These are phyloP conservation scores for Incumbomyces delicatus DNA, from an alignment of 2,329 filamentous ascomycete species.

Conservation along the genomic window DNA sequence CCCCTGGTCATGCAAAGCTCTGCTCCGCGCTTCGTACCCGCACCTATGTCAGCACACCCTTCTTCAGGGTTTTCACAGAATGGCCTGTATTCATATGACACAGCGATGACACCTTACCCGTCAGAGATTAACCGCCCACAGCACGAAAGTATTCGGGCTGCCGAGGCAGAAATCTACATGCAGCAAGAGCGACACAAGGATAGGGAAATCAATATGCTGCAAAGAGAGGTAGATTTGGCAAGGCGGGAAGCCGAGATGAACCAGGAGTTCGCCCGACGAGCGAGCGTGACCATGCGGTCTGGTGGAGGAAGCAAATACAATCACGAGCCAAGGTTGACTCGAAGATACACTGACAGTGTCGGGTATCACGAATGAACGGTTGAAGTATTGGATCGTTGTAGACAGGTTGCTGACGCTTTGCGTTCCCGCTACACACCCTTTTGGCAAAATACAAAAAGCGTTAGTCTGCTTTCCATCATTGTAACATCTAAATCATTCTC, in stretches of 20 bases:
- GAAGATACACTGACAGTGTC: slow-evolving; percentile 1
- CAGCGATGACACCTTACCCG: neutral
- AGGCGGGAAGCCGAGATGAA: slow-evolving; percentile 4
- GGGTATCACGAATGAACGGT: slow-evolving; percentile 1
- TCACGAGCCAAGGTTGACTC: slow-evolving; percentile 1
- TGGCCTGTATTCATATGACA: neutral
- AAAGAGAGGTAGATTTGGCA: slow-evolving; percentile 1
- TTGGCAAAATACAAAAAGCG: too few species aligned
- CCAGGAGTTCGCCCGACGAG: slow-evolving; percentile 3
- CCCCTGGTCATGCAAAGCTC: slow-evolving; percentile 1
- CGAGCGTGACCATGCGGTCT: neutral
- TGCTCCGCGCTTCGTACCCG: slow-evolving; percentile 1
- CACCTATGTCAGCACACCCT: neutral
- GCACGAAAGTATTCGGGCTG: neutral
- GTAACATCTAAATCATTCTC: too few species aligned
- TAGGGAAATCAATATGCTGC: slow-evolving; percentile 4
- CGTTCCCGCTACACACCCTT: too few species aligned
- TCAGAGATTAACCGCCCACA: neutral
- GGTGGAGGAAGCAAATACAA: neutral
- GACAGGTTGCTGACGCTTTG: too few species aligned
- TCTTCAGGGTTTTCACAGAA: neutral
- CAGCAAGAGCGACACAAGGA: neutral
- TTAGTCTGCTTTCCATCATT: too few species aligned
- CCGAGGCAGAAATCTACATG: slow-evolving; percentile 2
- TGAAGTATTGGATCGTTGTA: too few species aligned